phyloP scores from a whole-genome alignment of 225 moss, liverwort and hornwort genomes.

The Ulota crispa region DNA sequence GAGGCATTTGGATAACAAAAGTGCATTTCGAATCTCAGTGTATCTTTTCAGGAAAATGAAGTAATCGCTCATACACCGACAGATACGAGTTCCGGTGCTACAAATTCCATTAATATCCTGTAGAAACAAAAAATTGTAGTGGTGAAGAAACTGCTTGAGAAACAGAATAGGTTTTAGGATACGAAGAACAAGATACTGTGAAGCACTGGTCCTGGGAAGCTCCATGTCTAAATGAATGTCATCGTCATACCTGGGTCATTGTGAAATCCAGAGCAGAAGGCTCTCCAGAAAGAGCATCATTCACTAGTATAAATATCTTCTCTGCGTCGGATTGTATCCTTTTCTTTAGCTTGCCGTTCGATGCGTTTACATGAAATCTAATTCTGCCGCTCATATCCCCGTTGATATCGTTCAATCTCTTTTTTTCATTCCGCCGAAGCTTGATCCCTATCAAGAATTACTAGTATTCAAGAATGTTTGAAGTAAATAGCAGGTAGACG shows the following conservation, averaged over 20 bases:
- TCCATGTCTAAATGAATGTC: neutral
- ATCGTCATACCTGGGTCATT: constrained; percentile 77
- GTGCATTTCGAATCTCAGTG: constrained; percentile 67
- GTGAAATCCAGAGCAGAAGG: constrained; percentile 77
- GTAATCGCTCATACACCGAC: constrained; percentile 91
- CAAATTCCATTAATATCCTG: constrained; percentile 83
- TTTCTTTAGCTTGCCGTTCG: constrained; percentile 85
- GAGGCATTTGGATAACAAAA: constrained; percentile 79
- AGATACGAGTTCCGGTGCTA: constrained; percentile 80
- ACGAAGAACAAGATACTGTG: neutral
- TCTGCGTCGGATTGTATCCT: constrained; percentile 80
- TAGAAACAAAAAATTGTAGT: constrained; percentile 1
- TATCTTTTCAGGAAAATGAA: constrained; percentile 83
- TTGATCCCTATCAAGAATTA: constrained; percentile 72
- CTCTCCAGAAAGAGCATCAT: constrained; percentile 89
- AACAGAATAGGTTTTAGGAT: neutral
- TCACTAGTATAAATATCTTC: constrained; percentile 84
- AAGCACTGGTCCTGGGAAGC: constrained; percentile 14
- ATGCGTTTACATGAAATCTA: constrained; percentile 63
- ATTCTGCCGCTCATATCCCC: constrained; percentile 76
- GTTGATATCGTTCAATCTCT: constrained; percentile 81
- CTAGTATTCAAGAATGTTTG: neutral
- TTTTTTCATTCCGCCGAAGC: constrained; percentile 93
- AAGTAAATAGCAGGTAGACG: neutral
- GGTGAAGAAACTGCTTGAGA: constrained; percentile 1